A percentile compares a stretch with the other conserved stretches of the same genome.
Evolutionary conservation across 495 filamentous ascomycete genomes (phyloP).

Genomic region (Haplographium delicatum): DNA sequence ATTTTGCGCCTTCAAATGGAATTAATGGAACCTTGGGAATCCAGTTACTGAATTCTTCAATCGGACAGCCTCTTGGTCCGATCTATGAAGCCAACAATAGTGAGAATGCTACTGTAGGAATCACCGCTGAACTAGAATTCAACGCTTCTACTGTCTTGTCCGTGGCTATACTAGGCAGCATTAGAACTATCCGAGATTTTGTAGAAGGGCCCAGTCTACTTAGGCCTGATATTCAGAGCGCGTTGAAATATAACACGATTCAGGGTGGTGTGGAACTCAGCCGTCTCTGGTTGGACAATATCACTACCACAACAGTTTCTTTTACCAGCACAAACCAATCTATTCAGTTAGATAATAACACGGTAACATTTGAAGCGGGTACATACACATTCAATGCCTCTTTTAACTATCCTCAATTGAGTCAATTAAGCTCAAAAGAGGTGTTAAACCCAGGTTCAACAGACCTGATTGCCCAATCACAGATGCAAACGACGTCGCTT

Average conservation of each 20-base stretch:
- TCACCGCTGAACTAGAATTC: constrained; percentile 46
- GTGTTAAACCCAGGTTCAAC: constrained; percentile 45
- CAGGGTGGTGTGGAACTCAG: constrained; percentile 41
- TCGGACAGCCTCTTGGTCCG: constrained; percentile 30
- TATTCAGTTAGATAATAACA: constrained; percentile 31
- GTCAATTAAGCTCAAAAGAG: constrained; percentile 40
- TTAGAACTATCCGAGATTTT: constrained; percentile 57
- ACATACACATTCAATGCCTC: constrained; percentile 53
- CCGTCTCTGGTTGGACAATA: constrained; percentile 57
- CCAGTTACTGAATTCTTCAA: constrained; percentile 41
- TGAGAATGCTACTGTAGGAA: constrained; percentile 41
- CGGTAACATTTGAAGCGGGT: constrained; percentile 42
- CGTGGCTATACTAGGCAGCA: constrained; percentile 53
- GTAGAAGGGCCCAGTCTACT: constrained; percentile 52
- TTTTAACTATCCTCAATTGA: constrained; percentile 57
- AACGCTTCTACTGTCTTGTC: constrained; percentile 50
- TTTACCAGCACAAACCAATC: constrained; percentile 33
- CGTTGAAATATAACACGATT: constrained; percentile 32
- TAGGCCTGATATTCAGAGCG: constrained; percentile 46
- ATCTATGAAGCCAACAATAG: constrained; percentile 30
- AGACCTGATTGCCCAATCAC: constrained; percentile 38
- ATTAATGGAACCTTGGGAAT: constrained; percentile 50
- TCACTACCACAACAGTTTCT: constrained; percentile 46
- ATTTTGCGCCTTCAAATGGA: constrained; percentile 48
- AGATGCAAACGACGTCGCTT: constrained; percentile 45